Evolutionary conservation across 2,329 filamentous ascomycete genomes (phyloP).

Genomic region (Cladosporium sp.): DNA sequence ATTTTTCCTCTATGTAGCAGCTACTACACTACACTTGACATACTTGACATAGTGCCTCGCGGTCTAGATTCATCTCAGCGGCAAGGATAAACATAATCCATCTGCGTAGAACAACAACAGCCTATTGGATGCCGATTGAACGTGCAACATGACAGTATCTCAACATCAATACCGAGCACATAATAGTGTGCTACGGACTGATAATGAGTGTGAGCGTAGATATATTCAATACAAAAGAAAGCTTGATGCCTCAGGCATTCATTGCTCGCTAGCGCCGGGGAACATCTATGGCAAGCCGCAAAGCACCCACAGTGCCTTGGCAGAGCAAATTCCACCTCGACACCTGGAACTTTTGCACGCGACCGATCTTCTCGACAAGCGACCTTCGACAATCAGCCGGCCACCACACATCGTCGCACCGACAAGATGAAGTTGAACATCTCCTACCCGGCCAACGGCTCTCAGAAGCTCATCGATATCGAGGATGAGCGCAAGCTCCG

Average conservation of each 20-base stretch:
- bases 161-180: too few relatives aligned
- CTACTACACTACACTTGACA: not conserved
- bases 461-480: slow-evolving; percentile 98
- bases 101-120: too few relatives aligned
- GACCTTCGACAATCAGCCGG: slow-evolving; percentile 10
- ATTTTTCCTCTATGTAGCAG: not conserved
- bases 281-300: not conserved
- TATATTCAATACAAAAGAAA: too few relatives aligned
- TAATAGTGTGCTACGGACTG: too few relatives aligned
- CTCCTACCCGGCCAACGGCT: slow-evolving; percentile 97
- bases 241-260: not conserved
- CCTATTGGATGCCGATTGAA: too few relatives aligned
- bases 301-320: not conserved
- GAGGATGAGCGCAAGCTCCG: slow-evolving; percentile 99
- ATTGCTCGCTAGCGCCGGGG: not conserved
- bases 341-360: not conserved
- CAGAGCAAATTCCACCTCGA: not conserved
- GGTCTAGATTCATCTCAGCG: too few relatives aligned
- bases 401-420: slow-evolving; percentile 17
- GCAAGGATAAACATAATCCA: too few relatives aligned
- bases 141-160: too few relatives aligned
- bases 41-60: too few relatives aligned
- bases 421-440: slow-evolving; percentile 71
- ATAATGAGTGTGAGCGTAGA: too few relatives aligned
- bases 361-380: slow-evolving; percentile 11